A percentile compares a stretch with the other conserved stretches of the same genome.
phyloP scores from a whole-genome alignment of 257 asterid species.

The Solanum lignicaule region DNA sequence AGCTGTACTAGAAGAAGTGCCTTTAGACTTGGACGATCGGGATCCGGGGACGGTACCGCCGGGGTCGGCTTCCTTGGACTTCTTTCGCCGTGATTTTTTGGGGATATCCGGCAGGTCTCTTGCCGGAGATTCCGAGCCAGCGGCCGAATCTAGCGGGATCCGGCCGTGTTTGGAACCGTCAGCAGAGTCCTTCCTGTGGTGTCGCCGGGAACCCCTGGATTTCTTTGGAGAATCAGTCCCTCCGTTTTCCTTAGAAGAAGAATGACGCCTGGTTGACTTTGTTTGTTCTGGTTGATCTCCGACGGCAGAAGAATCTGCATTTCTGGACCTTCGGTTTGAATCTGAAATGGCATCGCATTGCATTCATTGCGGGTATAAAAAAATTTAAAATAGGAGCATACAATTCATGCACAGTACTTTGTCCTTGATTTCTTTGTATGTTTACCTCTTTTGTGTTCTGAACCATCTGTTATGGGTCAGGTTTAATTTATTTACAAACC shows the following conservation, averaged over 20 bases:
- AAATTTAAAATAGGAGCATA: not conserved
- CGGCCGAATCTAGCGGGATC: slow-evolving; percentile 12
- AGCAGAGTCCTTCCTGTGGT: slow-evolving; percentile 35
- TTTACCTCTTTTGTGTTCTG: not conserved
- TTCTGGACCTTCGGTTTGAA: slow-evolving; percentile 28
- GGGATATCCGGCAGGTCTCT: slow-evolving; percentile 31
- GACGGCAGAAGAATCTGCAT: slow-evolving; percentile 12
- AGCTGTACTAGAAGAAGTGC: slow-evolving; percentile 4
- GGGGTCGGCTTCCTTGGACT: slow-evolving; percentile 21
- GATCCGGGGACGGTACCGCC: slow-evolving; percentile 7
- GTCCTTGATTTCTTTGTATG: not conserved
- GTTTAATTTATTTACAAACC: not conserved
- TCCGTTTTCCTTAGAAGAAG: slow-evolving; percentile 18
- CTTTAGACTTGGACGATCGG: slow-evolving; percentile 15
- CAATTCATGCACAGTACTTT: not conserved
- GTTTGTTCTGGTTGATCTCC: slow-evolving; percentile 25
- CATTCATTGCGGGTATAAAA: not conserved
- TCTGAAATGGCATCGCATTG: slow-evolving; percentile 13
- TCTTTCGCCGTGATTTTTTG: slow-evolving; percentile 32
- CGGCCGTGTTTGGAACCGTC: slow-evolving; percentile 21
- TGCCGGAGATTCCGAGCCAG: slow-evolving; percentile 15
- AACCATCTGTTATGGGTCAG: not conserved
- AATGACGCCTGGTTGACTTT: slow-evolving; percentile 39
- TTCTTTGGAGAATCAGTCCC: slow-evolving; percentile 26
- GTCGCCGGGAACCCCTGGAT: slow-evolving; percentile 36